These are phyloP conservation scores for Pseudocercospora fuligena DNA, from an alignment of 2,329 filamentous ascomycete species.

Conservation along the genomic window DNA sequence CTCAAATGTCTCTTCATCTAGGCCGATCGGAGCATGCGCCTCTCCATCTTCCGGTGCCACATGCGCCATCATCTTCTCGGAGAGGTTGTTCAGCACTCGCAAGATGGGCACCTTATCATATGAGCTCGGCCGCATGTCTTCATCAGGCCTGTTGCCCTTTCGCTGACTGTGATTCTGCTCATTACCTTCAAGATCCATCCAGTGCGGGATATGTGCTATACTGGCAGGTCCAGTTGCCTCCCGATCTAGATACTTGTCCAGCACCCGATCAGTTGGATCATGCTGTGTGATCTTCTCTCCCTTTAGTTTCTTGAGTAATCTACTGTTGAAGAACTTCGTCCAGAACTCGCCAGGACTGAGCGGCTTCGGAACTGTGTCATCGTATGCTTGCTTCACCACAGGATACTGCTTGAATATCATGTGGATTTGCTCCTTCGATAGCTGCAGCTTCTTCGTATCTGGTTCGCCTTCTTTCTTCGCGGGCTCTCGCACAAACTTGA, in stretches of 20 bases:
- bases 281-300: constrained; percentile 83
- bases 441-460: constrained; percentile 76
- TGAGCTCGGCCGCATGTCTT: constrained; percentile 81
- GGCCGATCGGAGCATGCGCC: constrained; percentile 66
- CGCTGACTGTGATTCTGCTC: constrained; percentile 91
- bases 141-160: constrained; percentile 83
- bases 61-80: constrained; percentile 89
- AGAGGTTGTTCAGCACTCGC: constrained; percentile 84
- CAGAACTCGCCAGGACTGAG: constrained; percentile 79
- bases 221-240: constrained; percentile 58
- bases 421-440: constrained; percentile 89
- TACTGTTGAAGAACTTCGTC: constrained; percentile 90
- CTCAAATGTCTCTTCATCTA: constrained; percentile 75
- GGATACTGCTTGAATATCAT: constrained; percentile 94
- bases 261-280: constrained; percentile 75
- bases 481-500: constrained; percentile 61
- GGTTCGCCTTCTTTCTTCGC: constrained; percentile 60
- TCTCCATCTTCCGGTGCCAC: constrained; percentile 79
- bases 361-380: constrained; percentile 73
- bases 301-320: constrained; percentile 86
- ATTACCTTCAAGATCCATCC: constrained; percentile 91
- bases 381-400: constrained; percentile 85
- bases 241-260: constrained; percentile 82
- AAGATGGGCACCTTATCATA: constrained; percentile 84
- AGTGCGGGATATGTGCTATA: constrained; percentile 75